These are phyloP conservation scores for Beta lomatogona DNA, from an alignment of 179 eudicot species.

Conservation along the genomic window DNA sequence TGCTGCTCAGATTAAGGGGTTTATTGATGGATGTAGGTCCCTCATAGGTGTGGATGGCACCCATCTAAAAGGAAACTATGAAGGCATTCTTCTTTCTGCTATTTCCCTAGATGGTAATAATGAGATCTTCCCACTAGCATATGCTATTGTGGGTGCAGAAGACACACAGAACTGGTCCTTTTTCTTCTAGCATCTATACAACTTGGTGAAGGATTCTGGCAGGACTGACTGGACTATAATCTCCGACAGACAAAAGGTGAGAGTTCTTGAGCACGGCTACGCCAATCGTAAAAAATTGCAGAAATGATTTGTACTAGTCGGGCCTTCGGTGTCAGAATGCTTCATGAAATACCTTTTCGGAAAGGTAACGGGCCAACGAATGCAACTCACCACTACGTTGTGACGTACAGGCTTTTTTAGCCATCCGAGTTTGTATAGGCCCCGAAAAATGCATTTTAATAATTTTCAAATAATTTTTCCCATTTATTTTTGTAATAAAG, in stretches of 20 bases:
- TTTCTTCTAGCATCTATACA: neutral
- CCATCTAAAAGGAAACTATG: neutral
- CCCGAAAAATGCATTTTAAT: too few relatives aligned
- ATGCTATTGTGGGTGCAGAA: neutral
- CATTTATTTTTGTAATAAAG: too few relatives aligned
- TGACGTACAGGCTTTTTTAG: too few relatives aligned
- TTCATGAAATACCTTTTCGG: too few relatives aligned
- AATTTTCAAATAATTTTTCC: too few relatives aligned
- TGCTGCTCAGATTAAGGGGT: neutral
- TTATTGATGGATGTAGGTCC: neutral
- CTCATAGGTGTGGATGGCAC: neutral
- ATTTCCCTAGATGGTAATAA: neutral
- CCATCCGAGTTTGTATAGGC: too few relatives aligned
- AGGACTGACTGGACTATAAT: neutral
- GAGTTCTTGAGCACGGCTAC: too few relatives aligned
- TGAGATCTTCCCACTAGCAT: neutral
- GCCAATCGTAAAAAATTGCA: too few relatives aligned
- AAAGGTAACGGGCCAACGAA: too few relatives aligned
- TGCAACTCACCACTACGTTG: too few relatives aligned
- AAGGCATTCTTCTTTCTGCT: neutral
- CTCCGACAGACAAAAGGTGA: neutral
- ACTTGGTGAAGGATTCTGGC: neutral
- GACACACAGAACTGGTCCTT: neutral
- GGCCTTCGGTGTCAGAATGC: too few relatives aligned
- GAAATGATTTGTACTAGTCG: too few relatives aligned